Evolutionary conservation across 306 rosid genomes (phyloP), one percentile per base, ranked within the genome.

Genomic region (Herpetospermum pedunculosum): DNA sequence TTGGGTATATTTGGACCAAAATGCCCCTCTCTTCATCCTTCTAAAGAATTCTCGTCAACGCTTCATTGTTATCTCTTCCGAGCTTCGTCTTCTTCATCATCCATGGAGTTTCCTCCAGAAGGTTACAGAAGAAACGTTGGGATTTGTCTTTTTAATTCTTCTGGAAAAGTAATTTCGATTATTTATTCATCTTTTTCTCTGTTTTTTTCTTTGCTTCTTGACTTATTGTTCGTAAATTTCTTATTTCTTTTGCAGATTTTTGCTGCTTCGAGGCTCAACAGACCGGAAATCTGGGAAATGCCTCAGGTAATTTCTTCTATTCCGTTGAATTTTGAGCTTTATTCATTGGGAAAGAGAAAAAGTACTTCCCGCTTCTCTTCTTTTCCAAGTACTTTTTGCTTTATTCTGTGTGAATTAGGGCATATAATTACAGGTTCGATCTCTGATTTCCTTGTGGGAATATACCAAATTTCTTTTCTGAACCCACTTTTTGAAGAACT

Each of bases 251-350:
- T 35, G 35, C 81, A 82, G 85, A 79, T 86, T 43, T 90, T 93
- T 73, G 83, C 89, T 19, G 97, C 97, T 81, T 85, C 97, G 18
- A 84, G 98, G 82, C 77, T 90, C 14, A 88, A 89, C 79, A 64
- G 78, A 60, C 94, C 92, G 34, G 26, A 59, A 80, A 58, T 87
- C 54, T 90, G 96, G 97, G 92, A 90, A 89, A 93, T 93, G 98
- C 97, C 98, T 0, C 96, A 93, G 92, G 98, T 92, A 25, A 65
- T 37, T 65, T 58, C 67, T 57, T 57, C 38, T 44, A 30, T 28
- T 70, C 53, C 41, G 9, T 16, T 15, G 3, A 15, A 14, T 41
- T 68, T 68, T 14, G 28, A 70, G 28, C 74, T 70, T 70, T 70
- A 29, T 70, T 70, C 41, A n/a, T 70, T 29, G 57, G 57, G 21